These are phyloP conservation scores for Beauveria scarabaeidicola DNA, from an alignment of 2,329 filamentous ascomycete genomes.

Conservation along the genomic window DNA sequence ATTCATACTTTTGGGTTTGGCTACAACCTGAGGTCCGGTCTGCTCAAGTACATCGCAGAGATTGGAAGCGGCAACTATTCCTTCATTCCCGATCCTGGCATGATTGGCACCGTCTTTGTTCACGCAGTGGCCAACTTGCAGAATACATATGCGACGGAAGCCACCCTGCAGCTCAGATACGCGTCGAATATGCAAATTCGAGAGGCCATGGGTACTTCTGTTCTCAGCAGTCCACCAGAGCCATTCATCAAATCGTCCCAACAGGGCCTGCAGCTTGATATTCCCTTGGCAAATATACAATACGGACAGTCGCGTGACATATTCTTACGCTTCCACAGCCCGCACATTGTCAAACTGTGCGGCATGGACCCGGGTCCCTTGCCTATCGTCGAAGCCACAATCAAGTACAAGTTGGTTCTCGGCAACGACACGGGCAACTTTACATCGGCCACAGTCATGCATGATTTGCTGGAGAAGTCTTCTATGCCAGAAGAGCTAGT, in stretches of 20 bases:
- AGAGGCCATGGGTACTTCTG: constrained; percentile 30
- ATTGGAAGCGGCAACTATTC: constrained; percentile 48
- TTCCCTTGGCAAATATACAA: constrained; percentile 44
- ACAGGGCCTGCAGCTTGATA: constrained; percentile 22
- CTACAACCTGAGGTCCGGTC: constrained; percentile 30
- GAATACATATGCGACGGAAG: constrained; percentile 45
- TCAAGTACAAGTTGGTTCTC: constrained; percentile 17
- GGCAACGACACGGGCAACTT: background rate
- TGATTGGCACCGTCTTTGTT: constrained; percentile 55
- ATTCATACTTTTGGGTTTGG: constrained; percentile 33
- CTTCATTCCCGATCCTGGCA: constrained; percentile 54
- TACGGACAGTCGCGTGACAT: constrained; percentile 54
- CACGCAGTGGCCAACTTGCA: constrained; percentile 55
- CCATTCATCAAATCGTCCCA: constrained; percentile 3
- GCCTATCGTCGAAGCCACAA: constrained; percentile 11
- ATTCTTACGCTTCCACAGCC: constrained; percentile 31
- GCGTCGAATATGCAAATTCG: constrained; percentile 27
- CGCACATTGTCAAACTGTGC: background rate
- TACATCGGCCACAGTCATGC: background rate
- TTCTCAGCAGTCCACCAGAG: constrained; percentile 25
- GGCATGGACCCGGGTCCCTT: background rate
- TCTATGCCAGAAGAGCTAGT: background rate
- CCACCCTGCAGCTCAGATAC: constrained; percentile 34
- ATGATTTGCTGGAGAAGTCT: background rate
- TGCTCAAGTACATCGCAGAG: constrained; percentile 53